These are phyloP conservation scores for Corchorus capsularis DNA, from an alignment of 345 rosid genomes.

Conservation along the genomic window DNA sequence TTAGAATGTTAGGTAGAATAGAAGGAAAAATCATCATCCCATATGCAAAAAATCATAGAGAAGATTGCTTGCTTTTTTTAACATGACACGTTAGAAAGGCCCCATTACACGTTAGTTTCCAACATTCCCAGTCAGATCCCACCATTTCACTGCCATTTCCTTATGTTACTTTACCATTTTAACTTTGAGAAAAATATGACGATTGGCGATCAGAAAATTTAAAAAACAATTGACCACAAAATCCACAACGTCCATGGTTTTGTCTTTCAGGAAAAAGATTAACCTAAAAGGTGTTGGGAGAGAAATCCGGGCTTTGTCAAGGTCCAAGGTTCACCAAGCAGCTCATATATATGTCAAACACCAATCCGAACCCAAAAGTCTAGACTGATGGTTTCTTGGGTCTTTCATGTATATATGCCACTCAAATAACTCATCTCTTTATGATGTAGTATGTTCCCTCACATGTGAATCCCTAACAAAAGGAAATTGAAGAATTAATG, in stretches of 20 bases:
- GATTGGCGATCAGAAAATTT: no score
- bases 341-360: no score
- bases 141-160: slow-evolving; percentile 14
- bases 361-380: no score
- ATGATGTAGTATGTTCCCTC: no score
- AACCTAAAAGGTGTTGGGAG: no score
- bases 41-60: neutral
- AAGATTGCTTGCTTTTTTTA: slow-evolving; percentile 1
- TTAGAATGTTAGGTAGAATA: slow-evolving; percentile 16
- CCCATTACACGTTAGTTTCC: slow-evolving; percentile 18
- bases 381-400: no score
- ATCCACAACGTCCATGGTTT: neutral
- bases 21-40: neutral
- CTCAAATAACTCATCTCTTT: no score
- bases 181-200: neutral
- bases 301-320: no score
- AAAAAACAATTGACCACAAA: neutral
- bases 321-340: no score
- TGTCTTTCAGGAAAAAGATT: neutral
- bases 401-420: no score
- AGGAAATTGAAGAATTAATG: slow-evolving; percentile 14
- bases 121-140: slow-evolving; percentile 44
- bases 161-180: slow-evolving; percentile 2
- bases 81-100: slow-evolving; percentile 19
- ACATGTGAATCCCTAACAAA: no score